Base-by-base conservation (phyloP, 768 basidiomycete genomes). In the Mycena kentingensis region DNA sequence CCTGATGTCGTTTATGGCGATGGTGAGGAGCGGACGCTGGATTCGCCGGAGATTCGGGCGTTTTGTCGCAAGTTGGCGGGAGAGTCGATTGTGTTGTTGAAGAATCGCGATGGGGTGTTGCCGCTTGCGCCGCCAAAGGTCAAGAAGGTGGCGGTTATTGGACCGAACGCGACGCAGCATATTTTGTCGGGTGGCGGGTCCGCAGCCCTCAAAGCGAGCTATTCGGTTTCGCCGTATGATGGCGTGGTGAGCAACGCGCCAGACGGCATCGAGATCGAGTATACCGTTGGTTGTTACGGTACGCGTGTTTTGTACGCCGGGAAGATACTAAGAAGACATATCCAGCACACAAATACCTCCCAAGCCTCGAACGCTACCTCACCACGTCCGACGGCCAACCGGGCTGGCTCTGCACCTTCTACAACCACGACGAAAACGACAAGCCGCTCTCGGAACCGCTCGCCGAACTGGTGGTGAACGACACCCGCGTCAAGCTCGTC, bases 121-220 rank as follows among this genome's bases (percentile, higher is more conserved):
- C 88, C 88, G 3, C 54, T 87, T 5, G 62, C 63, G n/a, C 46
- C 65, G 7, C 54, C 51, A 21, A 64, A 62, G 25, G 66, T 75
- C 31, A 76, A 75, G 59, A 80, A 73, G 51, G 70, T 90, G 34
- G 84, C 82, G 4, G 70, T 88, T 41, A 83, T 88, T 49, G 87
- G 87, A 1, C 84, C 87, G 3, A 88, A 88, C 65, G 82, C 81
- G 36, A 80, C 81, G 64, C 81, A 79, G 44, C 67, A 78, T 32
- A 74, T 87, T 5, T 81, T 88, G 38, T 90, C 87, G 18, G 86
- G 86, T 12, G 90, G 90, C 22, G 89, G 90, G 29, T 89, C 89
- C 28, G 86, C 87, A 10, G 84, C 85, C 10, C 74, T 93, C 47
- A 87, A 83, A 53, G 72, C 86, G 1, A 80, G 77, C 15, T 89